Percentiles rank a stretch among this genome's conserved stretches.
These are phyloP conservation scores for Candida ipomoeae DNA, from an alignment of 805 yeast genomes.

Conservation along the genomic window DNA sequence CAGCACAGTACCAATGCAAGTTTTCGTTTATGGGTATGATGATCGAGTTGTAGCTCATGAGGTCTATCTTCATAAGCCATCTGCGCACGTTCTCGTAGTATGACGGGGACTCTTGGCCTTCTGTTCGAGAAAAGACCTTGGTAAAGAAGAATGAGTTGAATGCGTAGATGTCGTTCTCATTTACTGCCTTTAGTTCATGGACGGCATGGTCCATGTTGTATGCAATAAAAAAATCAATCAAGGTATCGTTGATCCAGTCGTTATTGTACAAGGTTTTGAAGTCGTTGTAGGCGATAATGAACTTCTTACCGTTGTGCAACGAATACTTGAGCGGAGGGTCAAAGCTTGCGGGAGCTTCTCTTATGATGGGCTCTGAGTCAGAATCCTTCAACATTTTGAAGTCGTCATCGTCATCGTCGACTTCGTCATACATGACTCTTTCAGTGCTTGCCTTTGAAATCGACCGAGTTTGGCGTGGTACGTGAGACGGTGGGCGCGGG, in stretches of 20 bases:
- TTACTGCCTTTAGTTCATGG: constrained; percentile 17
- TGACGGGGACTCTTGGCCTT: constrained; percentile 20
- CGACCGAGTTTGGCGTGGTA: constrained; percentile 1
- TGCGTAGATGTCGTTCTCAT: constrained; percentile 45
- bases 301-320: constrained; percentile 51
- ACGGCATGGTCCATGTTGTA: constrained; percentile 45
- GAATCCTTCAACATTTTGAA: background rate
- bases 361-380: constrained; percentile 2
- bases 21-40: constrained; percentile 79
- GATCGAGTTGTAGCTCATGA: constrained; percentile 51
- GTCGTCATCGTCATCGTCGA: constrained; percentile 4
- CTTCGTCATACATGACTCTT: constrained; percentile 3
- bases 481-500: background rate
- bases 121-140: constrained; percentile 42
- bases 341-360: constrained; percentile 38
- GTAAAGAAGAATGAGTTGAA: constrained; percentile 84
- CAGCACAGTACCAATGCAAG: constrained; percentile 84
- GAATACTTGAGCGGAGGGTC: constrained; percentile 44
- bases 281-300: constrained; percentile 64
- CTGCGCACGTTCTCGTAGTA: constrained; percentile 63
- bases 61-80: constrained; percentile 74
- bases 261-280: constrained; percentile 73
- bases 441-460: constrained; percentile 3
- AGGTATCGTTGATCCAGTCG: constrained; percentile 85
- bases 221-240: constrained; percentile 79